A percentile compares a stretch with the other conserved stretches of the same genome.
Evolutionary conservation across 331 rosid species (phyloP).

Genomic region (Malus hybrid): DNA sequence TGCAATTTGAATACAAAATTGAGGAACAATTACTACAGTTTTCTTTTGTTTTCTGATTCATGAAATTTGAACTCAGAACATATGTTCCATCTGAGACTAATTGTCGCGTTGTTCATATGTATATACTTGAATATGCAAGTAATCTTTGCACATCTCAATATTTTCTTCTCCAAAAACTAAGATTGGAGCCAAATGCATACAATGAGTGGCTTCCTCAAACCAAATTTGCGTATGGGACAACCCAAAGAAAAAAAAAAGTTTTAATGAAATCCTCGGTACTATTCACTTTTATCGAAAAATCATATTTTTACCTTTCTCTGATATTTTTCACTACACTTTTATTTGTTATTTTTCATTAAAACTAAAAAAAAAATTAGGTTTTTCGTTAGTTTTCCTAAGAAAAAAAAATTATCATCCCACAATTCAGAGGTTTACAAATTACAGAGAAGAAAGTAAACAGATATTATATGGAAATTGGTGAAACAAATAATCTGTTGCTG

Average conservation of each 20-base stretch:
- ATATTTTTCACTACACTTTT: too few relatives aligned
- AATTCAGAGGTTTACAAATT: neutral
- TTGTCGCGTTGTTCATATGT: neutral
- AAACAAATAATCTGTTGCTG: neutral
- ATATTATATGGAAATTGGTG: neutral
- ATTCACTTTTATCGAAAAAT: too few relatives aligned
- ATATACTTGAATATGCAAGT: neutral
- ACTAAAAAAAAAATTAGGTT: too few relatives aligned
- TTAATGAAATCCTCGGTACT: too few relatives aligned
- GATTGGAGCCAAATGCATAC: neutral
- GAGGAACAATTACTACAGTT: too few relatives aligned
- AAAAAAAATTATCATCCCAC: neutral
- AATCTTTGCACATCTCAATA: neutral
- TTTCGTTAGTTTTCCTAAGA: too few relatives aligned
- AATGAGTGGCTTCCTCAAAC: neutral
- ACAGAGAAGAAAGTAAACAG: neutral
- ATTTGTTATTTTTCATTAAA: too few relatives aligned
- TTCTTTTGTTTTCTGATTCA: too few relatives aligned
- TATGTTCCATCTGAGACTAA: too few relatives aligned
- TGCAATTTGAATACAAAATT: too few relatives aligned
- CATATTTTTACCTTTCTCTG: fast-evolving
- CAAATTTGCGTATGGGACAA: neutral
- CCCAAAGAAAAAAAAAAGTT: neutral
- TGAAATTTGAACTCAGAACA: neutral
- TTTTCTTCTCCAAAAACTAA: neutral